Base-by-base conservation (phyloP, 1,284 basidiomycete genomes). In the Boletus nobilissimus region DNA sequence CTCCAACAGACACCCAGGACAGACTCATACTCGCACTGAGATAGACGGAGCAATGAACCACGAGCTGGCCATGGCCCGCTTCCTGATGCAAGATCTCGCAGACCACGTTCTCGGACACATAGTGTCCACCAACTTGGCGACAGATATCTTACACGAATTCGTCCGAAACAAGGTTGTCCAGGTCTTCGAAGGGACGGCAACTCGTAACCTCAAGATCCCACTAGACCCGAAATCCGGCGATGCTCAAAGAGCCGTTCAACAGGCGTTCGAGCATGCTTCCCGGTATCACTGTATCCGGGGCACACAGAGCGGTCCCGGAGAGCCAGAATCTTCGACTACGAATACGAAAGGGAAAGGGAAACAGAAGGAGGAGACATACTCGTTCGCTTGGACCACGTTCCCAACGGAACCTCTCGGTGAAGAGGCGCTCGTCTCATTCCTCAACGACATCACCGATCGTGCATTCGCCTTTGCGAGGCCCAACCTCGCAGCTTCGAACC, bases 51-150 rank as follows among this genome's bases (percentile, higher is more conserved):
- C 51, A 3, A 48, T 80, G 3, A 62, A 64, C 14, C 48, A 57
- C 13, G 76, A 80, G 48, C 72, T 80, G 24, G 74, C 60, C 8
- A 76, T 36, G 38, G 73, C 73, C 11, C 71, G 62, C 10, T 79
- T 75, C 26, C 38, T 81, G 3, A 46, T 69, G 43, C 57, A 73
- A 1, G 80, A 81, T 34, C 80, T 78, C 39, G 75, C 76, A 0
- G 67, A 79, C 24, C 75, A 80, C 22, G 32, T 82, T 3, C 75
- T 80, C 16, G 76, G 79, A 2, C 75, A 77, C 38, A 72, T 78
- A 0, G 75, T 81, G 1, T 75, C 78, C 19, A 75, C 76, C 1
- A 57, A 62, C 19, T 26, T 81, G 64, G 77, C 80, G 3, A 64
- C 16, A 24, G 77, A 75, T 34, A 75, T 76, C 16, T 32, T 79